These are phyloP conservation scores for Tuber melanosporum DNA, from an alignment of 495 filamentous ascomycete genomes.

Conservation along the genomic window DNA sequence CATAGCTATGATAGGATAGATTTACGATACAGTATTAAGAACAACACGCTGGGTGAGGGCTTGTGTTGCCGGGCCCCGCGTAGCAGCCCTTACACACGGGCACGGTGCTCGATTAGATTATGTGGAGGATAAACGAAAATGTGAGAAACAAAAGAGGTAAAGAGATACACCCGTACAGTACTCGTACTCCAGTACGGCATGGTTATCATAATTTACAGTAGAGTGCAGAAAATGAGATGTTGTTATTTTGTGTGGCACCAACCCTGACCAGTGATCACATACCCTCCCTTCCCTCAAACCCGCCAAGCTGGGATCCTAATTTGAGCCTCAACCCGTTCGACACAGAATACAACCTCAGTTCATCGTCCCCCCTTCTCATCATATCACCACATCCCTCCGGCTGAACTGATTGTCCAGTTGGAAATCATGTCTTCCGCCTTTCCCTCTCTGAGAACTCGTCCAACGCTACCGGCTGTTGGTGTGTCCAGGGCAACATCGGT, in stretches of 20 bases:
- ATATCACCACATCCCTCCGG: background rate
- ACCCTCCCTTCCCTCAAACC: background rate
- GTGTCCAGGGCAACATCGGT: slow-evolving; percentile 26
- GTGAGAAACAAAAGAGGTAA: background rate
- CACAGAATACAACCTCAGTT: background rate
- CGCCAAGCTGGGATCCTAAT: background rate
- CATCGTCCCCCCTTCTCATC: background rate
- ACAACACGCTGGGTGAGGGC: too few species aligned
- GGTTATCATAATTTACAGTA: too few species aligned
- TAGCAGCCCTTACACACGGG: too few species aligned
- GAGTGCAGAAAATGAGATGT: background rate
- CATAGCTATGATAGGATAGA: too few species aligned
- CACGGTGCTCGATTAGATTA: background rate
- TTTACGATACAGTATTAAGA: too few species aligned
- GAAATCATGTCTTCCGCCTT: slow-evolving; percentile 26
- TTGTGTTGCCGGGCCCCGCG: too few species aligned
- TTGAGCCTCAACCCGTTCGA: background rate
- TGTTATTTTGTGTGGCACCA: background rate
- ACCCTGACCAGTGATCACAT: background rate
- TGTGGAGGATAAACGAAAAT: background rate
- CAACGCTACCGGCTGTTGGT: slow-evolving; percentile 29
- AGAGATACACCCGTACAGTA: background rate
- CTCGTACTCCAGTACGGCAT: background rate
- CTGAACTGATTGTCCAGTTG: slow-evolving; percentile 1
- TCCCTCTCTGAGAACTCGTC: slow-evolving; percentile 19